Evolutionary conservation across 2,329 filamentous ascomycete genomes (phyloP).

Genomic region (Clarireedia monteithiana): DNA sequence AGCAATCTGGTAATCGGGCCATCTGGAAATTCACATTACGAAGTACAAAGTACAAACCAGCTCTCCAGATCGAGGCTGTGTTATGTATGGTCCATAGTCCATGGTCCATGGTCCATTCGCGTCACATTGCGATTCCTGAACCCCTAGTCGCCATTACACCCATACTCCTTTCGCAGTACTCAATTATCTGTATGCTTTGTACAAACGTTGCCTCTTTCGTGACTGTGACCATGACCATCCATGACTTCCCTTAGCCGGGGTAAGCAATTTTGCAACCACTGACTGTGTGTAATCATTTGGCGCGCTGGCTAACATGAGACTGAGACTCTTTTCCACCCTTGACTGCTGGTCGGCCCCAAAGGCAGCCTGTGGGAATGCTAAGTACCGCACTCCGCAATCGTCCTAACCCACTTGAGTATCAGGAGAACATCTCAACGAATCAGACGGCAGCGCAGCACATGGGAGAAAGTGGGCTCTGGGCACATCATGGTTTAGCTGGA

Average conservation of each 20-base stretch:
- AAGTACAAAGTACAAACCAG: not conserved
- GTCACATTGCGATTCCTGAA: conserved; percentile 9
- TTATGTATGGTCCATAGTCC: not conserved
- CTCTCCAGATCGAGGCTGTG: conserved; percentile 9
- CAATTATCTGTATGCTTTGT: not conserved
- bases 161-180: not conserved
- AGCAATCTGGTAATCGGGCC: too few species aligned
- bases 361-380: not conserved
- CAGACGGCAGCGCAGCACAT: too few species aligned
- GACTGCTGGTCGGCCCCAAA: not conserved
- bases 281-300: conserved; percentile 7
- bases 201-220: not conserved
- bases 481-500: not conserved
- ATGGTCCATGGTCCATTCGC: conserved; percentile 2
- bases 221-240: not conserved
- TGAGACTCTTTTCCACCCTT: not conserved
- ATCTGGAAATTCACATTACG: not conserved
- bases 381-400: too few species aligned
- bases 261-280: conserved; percentile 7
- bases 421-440: too few species aligned
- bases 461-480: too few species aligned
- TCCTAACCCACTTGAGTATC: too few species aligned
- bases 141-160: conserved; percentile 3
- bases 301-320: conserved; percentile 15
- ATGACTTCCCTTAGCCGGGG: too few species aligned